Evolutionary conservation across 2,329 filamentous ascomycete genomes (phyloP), one percentile per base, ranked within the genome.

Genomic region (Rutstroemia sp.): DNA sequence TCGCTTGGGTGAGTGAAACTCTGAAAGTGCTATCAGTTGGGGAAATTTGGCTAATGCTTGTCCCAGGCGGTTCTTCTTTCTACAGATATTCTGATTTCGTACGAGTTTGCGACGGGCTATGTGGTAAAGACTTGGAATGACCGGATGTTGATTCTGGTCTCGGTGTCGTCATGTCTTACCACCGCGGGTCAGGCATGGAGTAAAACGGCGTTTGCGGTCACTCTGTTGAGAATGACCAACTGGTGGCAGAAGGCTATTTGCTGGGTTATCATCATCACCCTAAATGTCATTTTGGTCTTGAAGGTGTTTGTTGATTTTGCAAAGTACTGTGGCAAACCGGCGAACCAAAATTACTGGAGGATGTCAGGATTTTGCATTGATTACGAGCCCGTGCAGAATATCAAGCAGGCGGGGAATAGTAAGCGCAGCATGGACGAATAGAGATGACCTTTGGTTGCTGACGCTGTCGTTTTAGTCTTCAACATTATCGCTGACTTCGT

Each of bases 401-500:
- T 78, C 61, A 79, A 79, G 58, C 74, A 76, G 54, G 76, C 74
- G 8, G 77, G 77, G 37, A 79, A 79, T 59, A 70, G 76, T 78
- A 58, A 66, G 75, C 62, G 18, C 41, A 41, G 3, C 37, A 44
- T 27, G 23, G 4, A 23, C 27, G 23, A 44, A 21, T 27, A 34
- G 37, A 50, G 18, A 37, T 54, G 46, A 55, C 25, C 19, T 27
- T 39, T 39, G 52, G 54, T 56, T 27, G 54, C 54, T 54, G 58
- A 54, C 49, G 52, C 58, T 63, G 65, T 60, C 49, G 39, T 10
- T 5, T 1, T 58, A 79, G 76, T 77, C 5, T 79, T 78, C 65
- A 79, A 79, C 63, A 75, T 79, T 55, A 69, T 79, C 27, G 79
- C 79, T 74, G 78, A 80, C 58, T 78, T 80, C 42, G 61, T 77